Conservation (phyloP, 495 filamentous ascomycete genomes). For the Lasiosphaeris hirsuta region DNA sequence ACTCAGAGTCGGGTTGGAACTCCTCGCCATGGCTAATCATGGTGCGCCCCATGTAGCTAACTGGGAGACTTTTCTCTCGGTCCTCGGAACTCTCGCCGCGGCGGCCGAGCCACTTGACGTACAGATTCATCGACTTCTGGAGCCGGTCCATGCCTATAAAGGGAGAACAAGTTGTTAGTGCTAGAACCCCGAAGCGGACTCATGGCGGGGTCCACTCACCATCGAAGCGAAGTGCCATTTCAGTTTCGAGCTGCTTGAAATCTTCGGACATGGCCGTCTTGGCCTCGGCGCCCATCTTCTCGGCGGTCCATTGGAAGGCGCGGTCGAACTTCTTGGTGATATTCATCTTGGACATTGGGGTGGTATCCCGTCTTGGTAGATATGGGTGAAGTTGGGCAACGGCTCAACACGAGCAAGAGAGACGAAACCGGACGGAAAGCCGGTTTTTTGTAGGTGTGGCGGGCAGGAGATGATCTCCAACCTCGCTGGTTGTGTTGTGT, state of each 20-base stretch:
- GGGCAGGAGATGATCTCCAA: not conserved
- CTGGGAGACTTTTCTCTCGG: conserved; percentile 70
- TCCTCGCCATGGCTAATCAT: conserved; percentile 94
- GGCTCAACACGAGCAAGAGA: no score
- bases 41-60: conserved; percentile 75
- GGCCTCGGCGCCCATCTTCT: conserved; percentile 91
- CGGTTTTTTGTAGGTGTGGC: no score
- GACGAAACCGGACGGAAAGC: no score
- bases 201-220: conserved; percentile 50
- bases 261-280: conserved; percentile 88
- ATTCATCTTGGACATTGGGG: conserved; percentile 58
- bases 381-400: not conserved
- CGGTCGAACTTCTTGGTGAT: conserved; percentile 95
- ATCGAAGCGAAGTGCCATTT: conserved; percentile 89
- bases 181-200: not conserved
- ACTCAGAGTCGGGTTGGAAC: conserved; percentile 87
- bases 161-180: conserved; percentile 8
- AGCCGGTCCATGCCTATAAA: conserved; percentile 81
- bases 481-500: not conserved
- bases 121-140: conserved; percentile 82
- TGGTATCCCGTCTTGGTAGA: not conserved
- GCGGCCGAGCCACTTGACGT: conserved; percentile 88
- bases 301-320: conserved; percentile 97
- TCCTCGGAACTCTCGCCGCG: conserved; percentile 83
- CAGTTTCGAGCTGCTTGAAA: conserved; percentile 87